phyloP scores from a whole-genome alignment of 148 eudicot genomes.

The Mesembryanthemum crystallinum region DNA sequence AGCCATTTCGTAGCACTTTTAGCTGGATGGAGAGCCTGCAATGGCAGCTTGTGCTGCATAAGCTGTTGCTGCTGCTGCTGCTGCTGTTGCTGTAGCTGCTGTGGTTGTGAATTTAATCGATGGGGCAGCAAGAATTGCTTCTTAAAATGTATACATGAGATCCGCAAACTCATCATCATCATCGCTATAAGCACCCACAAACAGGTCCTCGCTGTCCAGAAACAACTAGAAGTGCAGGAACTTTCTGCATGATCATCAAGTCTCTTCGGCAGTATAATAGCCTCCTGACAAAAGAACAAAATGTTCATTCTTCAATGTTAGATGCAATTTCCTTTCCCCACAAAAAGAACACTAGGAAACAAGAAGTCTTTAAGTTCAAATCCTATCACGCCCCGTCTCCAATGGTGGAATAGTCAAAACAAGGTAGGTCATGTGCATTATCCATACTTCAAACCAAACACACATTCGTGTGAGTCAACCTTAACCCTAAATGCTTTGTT shows the following conservation, averaged over 20 bases:
- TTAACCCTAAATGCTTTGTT: neutral
- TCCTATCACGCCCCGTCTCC: neutral
- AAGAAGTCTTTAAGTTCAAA: neutral
- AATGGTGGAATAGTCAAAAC: neutral
- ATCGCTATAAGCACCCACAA: constrained; percentile 48
- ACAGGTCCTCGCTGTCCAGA: constrained; percentile 34
- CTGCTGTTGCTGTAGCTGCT: constrained; percentile 27
- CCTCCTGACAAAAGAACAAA: constrained; percentile 18
- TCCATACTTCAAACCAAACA: neutral
- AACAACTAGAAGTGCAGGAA: constrained; percentile 23
- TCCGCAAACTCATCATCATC: constrained; percentile 32
- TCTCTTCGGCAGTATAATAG: constrained; percentile 14
- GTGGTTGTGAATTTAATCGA: constrained; percentile 24
- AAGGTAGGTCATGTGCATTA: neutral
- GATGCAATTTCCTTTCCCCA: neutral
- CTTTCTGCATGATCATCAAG: constrained; percentile 19
- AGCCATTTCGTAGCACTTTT: constrained; percentile 47
- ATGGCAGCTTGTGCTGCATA: constrained; percentile 46
- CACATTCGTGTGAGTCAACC: neutral
- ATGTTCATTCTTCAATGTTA: neutral
- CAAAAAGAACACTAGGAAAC: neutral
- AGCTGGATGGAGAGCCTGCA: constrained; percentile 36
- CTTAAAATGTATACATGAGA: constrained; percentile 24
- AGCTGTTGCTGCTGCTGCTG: constrained; percentile 29
- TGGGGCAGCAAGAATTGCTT: constrained; percentile 23